A percentile compares a stretch with the other conserved stretches of the same genome.
Evolutionary conservation across 805 yeast species (phyloP).

Genomic region (Metschnikowia sp.): DNA sequence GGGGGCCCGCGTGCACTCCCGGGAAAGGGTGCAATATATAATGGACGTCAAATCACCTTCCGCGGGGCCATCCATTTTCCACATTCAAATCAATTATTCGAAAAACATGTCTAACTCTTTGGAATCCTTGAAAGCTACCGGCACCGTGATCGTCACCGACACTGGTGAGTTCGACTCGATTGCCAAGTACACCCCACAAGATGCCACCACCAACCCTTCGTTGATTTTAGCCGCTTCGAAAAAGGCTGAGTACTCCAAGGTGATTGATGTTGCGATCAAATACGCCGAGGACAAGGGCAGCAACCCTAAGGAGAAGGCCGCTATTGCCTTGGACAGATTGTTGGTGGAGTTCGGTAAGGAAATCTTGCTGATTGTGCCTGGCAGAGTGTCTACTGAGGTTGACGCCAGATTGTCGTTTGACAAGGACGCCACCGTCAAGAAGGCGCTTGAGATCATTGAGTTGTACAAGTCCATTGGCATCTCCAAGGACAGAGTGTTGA

Average conservation of each 20-base stretch:
- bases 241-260: conserved; percentile 81
- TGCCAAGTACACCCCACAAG: conserved; percentile 98
- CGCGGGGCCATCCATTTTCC: neutral
- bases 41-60: conserved; percentile 4
- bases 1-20: conserved; percentile 7
- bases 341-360: conserved; percentile 95
- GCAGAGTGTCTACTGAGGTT: conserved; percentile 98
- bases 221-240: conserved; percentile 93
- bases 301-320: conserved; percentile 64
- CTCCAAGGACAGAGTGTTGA: conserved; percentile 82
- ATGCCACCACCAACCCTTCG: conserved; percentile 98
- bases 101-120: conserved; percentile 55
- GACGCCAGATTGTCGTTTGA: conserved; percentile 97
- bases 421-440: conserved; percentile 88
- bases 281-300: conserved; percentile 70
- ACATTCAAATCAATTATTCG: no score
- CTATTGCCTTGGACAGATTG: conserved; percentile 82
- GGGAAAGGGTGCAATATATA: conserved; percentile 2
- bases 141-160: conserved; percentile 96
- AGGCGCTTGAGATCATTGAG: conserved; percentile 87
- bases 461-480: conserved; percentile 86
- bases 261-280: conserved; percentile 87
- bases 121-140: conserved; percentile 90
- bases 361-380: conserved; percentile 93
- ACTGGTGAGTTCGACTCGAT: conserved; percentile 98